Conservation (phyloP, 1,284 basidiomycete genomes). For the Exobasidium cylindrosporum region DNA sequence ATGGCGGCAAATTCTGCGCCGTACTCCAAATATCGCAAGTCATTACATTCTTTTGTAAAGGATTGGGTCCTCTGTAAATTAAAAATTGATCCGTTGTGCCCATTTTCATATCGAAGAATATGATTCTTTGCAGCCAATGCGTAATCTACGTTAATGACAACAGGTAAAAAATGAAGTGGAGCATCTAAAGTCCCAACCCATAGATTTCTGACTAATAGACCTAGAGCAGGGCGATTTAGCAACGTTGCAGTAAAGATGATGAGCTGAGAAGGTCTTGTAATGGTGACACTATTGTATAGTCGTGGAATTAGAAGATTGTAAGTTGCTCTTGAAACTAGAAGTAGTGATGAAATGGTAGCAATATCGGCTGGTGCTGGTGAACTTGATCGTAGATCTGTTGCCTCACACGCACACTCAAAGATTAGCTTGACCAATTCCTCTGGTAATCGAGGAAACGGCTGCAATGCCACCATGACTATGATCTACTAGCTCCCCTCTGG, state of each 20-base stretch:
- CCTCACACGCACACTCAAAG: constrained; percentile 28
- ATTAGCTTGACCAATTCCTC: constrained; percentile 39
- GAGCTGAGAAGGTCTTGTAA: constrained; percentile 33
- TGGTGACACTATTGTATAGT: constrained; percentile 32
- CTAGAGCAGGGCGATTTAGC: constrained; percentile 30
- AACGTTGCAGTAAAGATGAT: constrained; percentile 31
- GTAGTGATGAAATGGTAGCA: constrained; percentile 28
- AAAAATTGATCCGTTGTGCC: neutral
- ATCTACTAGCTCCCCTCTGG: too few relatives aligned
- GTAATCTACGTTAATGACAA: neutral
- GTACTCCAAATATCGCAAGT: constrained; percentile 25
- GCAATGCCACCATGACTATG: neutral
- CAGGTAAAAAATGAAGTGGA: neutral
- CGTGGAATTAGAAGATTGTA: constrained; percentile 34
- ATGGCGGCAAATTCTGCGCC: constrained; percentile 26
- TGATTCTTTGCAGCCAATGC: neutral
- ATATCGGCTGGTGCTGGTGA: constrained; percentile 22
- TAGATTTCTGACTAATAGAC: constrained; percentile 32
- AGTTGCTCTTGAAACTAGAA: constrained; percentile 31
- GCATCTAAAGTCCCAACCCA: constrained; percentile 34
- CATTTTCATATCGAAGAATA: neutral
- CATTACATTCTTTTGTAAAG: neutral
- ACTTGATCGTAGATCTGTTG: neutral
- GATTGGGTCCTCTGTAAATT: neutral
- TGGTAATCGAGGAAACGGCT: constrained; percentile 20